A percentile compares a stretch with the other conserved stretches of the same genome.
Conservation (phyloP, 805 yeast species). For the Teunomyces stri region DNA sequence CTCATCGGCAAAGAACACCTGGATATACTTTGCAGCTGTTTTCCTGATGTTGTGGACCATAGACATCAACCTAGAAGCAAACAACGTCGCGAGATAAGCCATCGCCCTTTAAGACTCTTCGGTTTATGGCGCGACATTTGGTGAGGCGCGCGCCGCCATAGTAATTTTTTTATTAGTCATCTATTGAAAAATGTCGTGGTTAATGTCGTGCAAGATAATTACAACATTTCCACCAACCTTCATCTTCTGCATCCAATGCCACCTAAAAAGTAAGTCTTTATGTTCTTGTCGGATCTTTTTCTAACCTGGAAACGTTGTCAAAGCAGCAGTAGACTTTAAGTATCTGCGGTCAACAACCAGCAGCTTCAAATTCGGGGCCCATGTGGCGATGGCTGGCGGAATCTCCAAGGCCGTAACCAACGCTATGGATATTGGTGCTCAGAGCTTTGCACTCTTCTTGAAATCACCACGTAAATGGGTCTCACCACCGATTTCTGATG, state of each 20-base stretch:
- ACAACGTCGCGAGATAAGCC: slow-evolving; percentile 1
- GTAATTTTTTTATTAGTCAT: not conserved
- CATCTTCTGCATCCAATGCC: slow-evolving; percentile 4
- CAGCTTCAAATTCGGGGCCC: slow-evolving; percentile 78
- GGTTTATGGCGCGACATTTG: not conserved
- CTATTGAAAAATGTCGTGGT: not conserved
- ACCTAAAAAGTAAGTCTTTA: slow-evolving; percentile 10
- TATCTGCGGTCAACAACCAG: slow-evolving; percentile 41
- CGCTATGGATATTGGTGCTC: slow-evolving; percentile 58
- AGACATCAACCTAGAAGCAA: not conserved
- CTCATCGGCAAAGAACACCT: slow-evolving; percentile 21
- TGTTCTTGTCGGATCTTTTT: not conserved
- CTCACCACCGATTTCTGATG: slow-evolving; percentile 68
- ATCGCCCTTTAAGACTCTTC: not conserved
- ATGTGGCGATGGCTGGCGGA: slow-evolving; percentile 82
- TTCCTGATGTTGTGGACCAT: slow-evolving; percentile 1
- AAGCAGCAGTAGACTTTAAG: slow-evolving; percentile 15
- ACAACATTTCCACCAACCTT: not conserved
- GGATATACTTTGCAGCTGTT: slow-evolving; percentile 6
- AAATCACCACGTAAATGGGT: slow-evolving; percentile 92
- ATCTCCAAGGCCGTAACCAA: slow-evolving; percentile 66
- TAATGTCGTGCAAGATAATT: too few species aligned
- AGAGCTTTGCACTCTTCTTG: slow-evolving; percentile 85
- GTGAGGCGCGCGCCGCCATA: not conserved
- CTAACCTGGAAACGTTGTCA: slow-evolving; percentile 7